phyloP scores from a whole-genome alignment of 75 land plant genomes.

The Ceratopteris richardii region DNA sequence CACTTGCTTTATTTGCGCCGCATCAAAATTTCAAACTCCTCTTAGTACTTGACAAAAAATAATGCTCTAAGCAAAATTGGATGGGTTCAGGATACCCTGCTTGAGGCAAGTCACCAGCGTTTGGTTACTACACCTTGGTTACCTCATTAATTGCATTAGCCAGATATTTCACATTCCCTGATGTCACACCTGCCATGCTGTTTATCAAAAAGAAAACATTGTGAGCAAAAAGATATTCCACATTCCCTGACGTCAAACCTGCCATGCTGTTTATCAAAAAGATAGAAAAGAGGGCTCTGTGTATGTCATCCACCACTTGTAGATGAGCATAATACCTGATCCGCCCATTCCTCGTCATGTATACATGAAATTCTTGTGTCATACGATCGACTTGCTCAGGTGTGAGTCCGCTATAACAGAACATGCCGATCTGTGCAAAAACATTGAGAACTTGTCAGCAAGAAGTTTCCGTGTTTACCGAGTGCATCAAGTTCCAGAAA shows the following conservation, averaged over 20 bases:
- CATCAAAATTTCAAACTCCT: too few relatives aligned
- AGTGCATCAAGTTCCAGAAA: too few relatives aligned
- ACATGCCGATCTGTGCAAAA: slow-evolving; percentile 84
- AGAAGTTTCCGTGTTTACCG: not conserved
- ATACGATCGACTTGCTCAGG: slow-evolving; percentile 88
- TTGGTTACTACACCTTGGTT: slow-evolving; percentile 45
- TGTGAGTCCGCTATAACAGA: slow-evolving; percentile 85
- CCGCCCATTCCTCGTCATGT: slow-evolving; percentile 90
- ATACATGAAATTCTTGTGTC: slow-evolving; percentile 85
- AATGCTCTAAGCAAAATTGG: too few relatives aligned
- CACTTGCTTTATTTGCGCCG: too few relatives aligned
- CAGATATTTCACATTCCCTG: slow-evolving; percentile 71
- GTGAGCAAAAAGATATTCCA: not conserved
- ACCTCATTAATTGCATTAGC: slow-evolving; percentile 91
- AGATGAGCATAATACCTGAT: slow-evolving; percentile 81
- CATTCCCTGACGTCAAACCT: too few relatives aligned
- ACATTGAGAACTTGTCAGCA: not conserved
- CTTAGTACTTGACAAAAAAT: too few relatives aligned
- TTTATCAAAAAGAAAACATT: not conserved
- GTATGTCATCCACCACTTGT: too few relatives aligned
- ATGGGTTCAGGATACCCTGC: too few relatives aligned
- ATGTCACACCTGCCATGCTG: slow-evolving; percentile 91
- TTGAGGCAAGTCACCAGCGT: too few relatives aligned
- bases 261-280: too few relatives aligned
- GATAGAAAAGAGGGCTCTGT: too few relatives aligned